Percentiles rank a stretch among this genome's conserved stretches.
These are phyloP conservation scores for Pestalotiopsis sp. DNA, from an alignment of 2,329 filamentous ascomycete species.

Conservation along the genomic window DNA sequence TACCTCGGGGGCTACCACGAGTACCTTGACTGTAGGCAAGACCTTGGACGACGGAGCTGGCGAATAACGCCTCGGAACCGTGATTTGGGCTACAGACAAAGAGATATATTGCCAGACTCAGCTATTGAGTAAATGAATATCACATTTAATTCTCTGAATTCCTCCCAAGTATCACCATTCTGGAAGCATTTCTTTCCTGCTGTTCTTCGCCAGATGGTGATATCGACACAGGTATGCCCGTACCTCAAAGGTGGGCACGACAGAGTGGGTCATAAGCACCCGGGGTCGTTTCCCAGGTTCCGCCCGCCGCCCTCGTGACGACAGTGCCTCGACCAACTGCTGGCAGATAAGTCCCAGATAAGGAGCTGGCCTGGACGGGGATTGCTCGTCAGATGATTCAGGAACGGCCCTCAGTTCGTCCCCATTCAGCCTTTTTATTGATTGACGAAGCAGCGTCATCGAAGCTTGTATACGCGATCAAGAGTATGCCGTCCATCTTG, in stretches of 20 bases:
- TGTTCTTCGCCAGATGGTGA: not conserved
- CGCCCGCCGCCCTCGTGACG: conserved; percentile 5
- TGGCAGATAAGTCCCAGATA: conserved; percentile 1
- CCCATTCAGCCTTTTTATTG: not conserved
- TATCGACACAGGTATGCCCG: not conserved
- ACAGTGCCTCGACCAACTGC: not conserved
- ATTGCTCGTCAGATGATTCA: not conserved
- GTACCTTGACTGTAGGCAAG: not conserved
- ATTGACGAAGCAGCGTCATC: not conserved
- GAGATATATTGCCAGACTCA: not conserved
- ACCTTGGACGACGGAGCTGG: not conserved
- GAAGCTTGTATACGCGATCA: not conserved
- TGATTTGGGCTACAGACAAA: not conserved
- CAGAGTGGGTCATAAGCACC: conserved; percentile 1
- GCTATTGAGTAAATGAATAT: not conserved
- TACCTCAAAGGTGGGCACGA: not conserved
- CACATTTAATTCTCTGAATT: not conserved
- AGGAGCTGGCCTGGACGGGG: not conserved
- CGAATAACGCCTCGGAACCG: not conserved
- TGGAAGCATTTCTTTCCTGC: not conserved
- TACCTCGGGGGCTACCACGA: not conserved
- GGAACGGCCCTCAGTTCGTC: not conserved
- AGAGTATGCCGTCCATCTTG: not conserved
- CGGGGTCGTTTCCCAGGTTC: conserved; percentile 5
- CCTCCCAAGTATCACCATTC: not conserved